Evolutionary conservation across 371 early-diverging fungal species (phyloP), one percentile per base, ranked within the genome.

Genomic region (Nosema granulosis): DNA sequence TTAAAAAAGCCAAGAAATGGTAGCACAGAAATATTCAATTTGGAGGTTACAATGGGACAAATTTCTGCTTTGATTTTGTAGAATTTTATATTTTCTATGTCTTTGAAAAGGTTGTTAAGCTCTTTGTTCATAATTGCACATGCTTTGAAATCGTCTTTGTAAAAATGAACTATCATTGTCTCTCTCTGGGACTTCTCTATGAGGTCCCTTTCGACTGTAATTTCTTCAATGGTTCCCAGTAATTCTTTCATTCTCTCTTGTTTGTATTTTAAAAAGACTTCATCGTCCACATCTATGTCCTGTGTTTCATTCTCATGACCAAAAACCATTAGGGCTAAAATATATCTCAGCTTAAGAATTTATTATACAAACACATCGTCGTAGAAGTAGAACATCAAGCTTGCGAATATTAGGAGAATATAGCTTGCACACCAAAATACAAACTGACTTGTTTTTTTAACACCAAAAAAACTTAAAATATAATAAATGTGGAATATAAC

Each of bases 101-200:
- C 68, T 0, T 59, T 51, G n/a, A 58, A 62, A 12, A 85, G 12
- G 50, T 72, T 58, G n/a, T 77, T 73, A 29, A 85, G 71, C 20
- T 43, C 71, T 32, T 71, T 52, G 51, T 83, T 81, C 83, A 85
- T 80, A 12, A 74, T 75, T 58, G 66, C 26, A 76, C 85, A 85
- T 63, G 77, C 72, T 22, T 59, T 34, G 50, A 85, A 85, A 13
- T 69, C 63, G 12, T 54, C 50, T 13, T 77, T 35, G 68, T 83
- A 83, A 66, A 85, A 85, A 74, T 85, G 85, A 0, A 85, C 81
- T 43, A 85, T 68, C 74, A 85, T 77, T 20, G 71, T 85, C 24
- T 76, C 63, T 11, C 34, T 29, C 52, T 79, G 79, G 26, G 80
- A 68, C 61, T 75, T 71, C 32, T 75, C 66, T 29, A 84, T 78